Evolutionary conservation across 768 basidiomycete species (phyloP), one percentile per base, ranked within the genome.

Genomic region (Phallus indusiatus): DNA sequence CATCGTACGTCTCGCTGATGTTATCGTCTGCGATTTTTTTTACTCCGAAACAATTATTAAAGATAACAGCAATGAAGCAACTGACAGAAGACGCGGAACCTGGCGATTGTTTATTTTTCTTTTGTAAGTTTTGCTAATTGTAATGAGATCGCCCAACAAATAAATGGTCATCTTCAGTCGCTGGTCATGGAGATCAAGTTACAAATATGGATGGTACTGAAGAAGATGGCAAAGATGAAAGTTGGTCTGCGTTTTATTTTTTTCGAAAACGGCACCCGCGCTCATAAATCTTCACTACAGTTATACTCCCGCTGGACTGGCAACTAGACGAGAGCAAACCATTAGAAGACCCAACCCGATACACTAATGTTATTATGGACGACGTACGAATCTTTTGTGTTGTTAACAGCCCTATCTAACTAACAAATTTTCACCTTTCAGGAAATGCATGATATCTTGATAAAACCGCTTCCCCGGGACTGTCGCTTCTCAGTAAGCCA

Each of bases 181-280:
- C 53, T 10, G 59, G 59, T 5, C 59, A 60, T 28, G 59, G 59
- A 42, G 59, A 60, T 47, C 59, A 60, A 42, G 47, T 60, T 22
- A 54, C 59, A 33, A 55, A 60, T 22, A 17, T 47, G 18, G 59
- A 60, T 49, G 54, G 54, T 16, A 55, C 28, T 5, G 59, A 60
- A 56, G 12, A 47, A 17, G 59, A 60, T 9, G 18, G 20, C 17
- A 54, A 54, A 47, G 59, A 60, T 18, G 59, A 60, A 55, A 55
- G 59, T 56, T 18, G 47, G 59, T 55, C 16, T 11, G 2, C n/a
- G 7, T 28, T 35, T 56, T 48, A 17, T 56, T 2, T 9, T 51
- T 18, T 33, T 20, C 4, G 24, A 16, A 48, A 48, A 51, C 5
- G 52, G 34, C 8, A 11, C 18, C 46, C 17, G 16, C 22, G 21